Evolutionary conservation across 495 filamentous ascomycete genomes (phyloP).

Genomic region (Daldinia vernicosa): DNA sequence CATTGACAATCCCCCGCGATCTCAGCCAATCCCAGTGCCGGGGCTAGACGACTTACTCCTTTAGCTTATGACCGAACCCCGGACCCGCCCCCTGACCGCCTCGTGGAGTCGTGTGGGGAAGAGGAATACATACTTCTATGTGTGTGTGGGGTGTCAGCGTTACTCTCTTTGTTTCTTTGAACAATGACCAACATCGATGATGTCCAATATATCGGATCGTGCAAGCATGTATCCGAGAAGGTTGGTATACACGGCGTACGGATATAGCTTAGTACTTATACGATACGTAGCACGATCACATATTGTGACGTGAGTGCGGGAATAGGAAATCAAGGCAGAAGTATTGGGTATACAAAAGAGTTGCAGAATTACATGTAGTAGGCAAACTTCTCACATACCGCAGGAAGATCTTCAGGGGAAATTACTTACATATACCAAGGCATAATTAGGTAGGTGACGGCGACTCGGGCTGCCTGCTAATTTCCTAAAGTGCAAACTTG

Average conservation of each 20-base stretch:
- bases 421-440: not conserved
- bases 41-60: slow-evolving; percentile 14
- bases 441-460: not conserved
- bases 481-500: slow-evolving; percentile 16
- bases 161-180: slow-evolving; percentile 1
- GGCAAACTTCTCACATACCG: not conserved
- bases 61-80: slow-evolving; percentile 32
- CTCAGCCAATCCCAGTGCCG: slow-evolving; percentile 30
- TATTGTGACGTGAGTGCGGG: not conserved
- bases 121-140: not conserved
- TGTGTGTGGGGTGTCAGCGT: slow-evolving; percentile 24
- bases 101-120: slow-evolving; percentile 38
- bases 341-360: not conserved
- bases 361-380: not conserved
- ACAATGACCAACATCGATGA: not conserved
- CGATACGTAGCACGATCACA: not conserved
- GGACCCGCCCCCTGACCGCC: slow-evolving; percentile 27
- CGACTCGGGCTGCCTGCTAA: not conserved
- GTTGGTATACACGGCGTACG: not conserved
- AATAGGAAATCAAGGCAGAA: not conserved
- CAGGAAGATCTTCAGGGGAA: slow-evolving; percentile 25
- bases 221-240: not conserved
- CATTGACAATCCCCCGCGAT: slow-evolving; percentile 19
- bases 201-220: not conserved
- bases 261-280: not conserved